Evolutionary conservation across 768 basidiomycete species (phyloP).

Genomic region (Rubroboletus satanas): DNA sequence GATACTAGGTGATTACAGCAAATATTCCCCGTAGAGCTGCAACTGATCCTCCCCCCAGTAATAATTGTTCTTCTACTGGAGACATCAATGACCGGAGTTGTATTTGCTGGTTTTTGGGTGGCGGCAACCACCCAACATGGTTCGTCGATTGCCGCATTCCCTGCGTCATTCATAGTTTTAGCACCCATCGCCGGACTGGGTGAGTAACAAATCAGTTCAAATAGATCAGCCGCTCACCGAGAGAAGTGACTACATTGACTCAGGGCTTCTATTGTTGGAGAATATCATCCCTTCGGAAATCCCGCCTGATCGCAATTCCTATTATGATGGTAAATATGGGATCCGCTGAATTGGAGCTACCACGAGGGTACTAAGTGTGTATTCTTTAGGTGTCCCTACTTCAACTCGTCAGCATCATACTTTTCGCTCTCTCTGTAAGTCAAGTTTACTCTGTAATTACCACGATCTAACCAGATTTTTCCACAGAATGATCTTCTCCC

Average conservation of each 20-base stretch:
- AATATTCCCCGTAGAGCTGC: background rate
- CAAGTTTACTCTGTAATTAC: background rate
- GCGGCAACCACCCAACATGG: background rate
- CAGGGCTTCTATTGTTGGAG: conserved; percentile 26
- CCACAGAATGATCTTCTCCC: too few relatives aligned
- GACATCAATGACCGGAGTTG: conserved; percentile 4
- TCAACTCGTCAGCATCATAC: conserved; percentile 14
- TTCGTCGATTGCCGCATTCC: too few relatives aligned
- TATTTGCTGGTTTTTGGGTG: conserved; percentile 10
- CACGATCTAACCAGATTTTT: background rate
- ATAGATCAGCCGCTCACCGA: background rate
- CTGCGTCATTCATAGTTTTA: background rate
- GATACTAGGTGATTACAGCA: too few relatives aligned
- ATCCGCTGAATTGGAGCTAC: background rate
- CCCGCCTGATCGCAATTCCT: background rate
- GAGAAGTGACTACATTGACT: conserved; percentile 11
- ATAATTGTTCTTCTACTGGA: conserved; percentile 8
- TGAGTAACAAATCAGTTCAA: background rate
- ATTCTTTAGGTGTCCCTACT: conserved; percentile 19
- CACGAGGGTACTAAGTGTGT: background rate
- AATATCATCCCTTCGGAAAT: conserved; percentile 10
- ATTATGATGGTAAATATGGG: conserved; percentile 15
- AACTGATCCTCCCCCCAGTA: background rate
- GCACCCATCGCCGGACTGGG: conserved; percentile 15
- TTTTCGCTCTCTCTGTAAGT: background rate